Conservation (phyloP, 331 rosid species). For the Spiraea crenata region DNA sequence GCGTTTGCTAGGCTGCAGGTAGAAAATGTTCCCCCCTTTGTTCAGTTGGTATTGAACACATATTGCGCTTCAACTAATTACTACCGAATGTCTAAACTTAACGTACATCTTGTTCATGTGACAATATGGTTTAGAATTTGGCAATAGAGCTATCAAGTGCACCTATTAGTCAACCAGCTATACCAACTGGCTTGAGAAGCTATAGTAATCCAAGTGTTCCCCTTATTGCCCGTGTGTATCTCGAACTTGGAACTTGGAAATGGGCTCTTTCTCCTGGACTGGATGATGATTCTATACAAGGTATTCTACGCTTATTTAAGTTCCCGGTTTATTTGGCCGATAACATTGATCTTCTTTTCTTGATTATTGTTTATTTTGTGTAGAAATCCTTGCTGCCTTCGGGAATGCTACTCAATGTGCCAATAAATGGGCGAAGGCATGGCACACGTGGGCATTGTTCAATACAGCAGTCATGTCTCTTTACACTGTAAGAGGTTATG, state of each 20-base stretch:
- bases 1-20: constrained; percentile 93
- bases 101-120: constrained; percentile 28
- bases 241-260: constrained; percentile 75
- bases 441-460: constrained; percentile 95
- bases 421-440: constrained; percentile 79
- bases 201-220: constrained; percentile 60
- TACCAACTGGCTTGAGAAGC: constrained; percentile 43
- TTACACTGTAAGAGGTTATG: constrained; percentile 74
- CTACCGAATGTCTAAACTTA: no score
- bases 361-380: constrained; percentile 26
- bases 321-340: constrained; percentile 7
- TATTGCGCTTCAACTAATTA: constrained; percentile 13
- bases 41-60: background rate
- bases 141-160: constrained; percentile 68
- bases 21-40: constrained; percentile 26
- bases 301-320: constrained; percentile 28
- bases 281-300: constrained; percentile 83
- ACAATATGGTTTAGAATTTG: constrained; percentile 51
- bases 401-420: constrained; percentile 78
- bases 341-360: constrained; percentile 3
- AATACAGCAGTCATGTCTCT: constrained; percentile 96
- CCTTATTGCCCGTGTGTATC: constrained; percentile 88
- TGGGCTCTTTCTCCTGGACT: constrained; percentile 81
- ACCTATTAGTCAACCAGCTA: constrained; percentile 51
- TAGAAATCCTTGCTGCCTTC: constrained; percentile 80